Conservation (phyloP, 306 rosid genomes). For the Leucaena leucocephala region DNA sequence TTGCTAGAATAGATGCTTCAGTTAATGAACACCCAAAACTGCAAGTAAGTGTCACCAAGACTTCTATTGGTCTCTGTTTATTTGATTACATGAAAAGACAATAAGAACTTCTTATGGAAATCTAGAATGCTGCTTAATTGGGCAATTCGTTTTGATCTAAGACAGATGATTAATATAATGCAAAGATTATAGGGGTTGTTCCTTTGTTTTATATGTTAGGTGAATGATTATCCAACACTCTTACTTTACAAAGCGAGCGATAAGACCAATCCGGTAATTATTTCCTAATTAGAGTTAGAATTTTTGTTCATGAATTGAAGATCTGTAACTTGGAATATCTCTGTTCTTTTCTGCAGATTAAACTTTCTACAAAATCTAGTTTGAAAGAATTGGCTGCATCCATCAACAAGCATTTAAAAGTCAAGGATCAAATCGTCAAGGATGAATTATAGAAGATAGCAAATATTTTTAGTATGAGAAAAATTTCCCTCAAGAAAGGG, state of each 20-base stretch:
- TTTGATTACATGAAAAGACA: no score
- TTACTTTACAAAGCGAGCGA: slow-evolving; percentile 61
- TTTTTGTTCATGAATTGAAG: slow-evolving; percentile 2
- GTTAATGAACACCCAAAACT: slow-evolving; percentile 85
- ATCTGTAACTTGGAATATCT: not conserved
- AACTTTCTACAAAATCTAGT: slow-evolving; percentile 68
- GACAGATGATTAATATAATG: no score
- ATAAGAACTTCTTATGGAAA: no score
- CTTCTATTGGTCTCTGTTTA: not conserved
- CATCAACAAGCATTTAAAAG: slow-evolving; percentile 66
- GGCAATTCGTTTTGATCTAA: no score
- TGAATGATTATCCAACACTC: slow-evolving; percentile 79
- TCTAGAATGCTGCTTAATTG: no score
- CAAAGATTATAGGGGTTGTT: slow-evolving; percentile 18
- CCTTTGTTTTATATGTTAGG: slow-evolving; percentile 50
- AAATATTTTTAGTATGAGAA: slow-evolving; percentile 11
- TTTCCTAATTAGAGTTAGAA: slow-evolving; percentile 4
- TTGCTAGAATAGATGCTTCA: slow-evolving; percentile 79
- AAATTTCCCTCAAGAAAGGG: not conserved
- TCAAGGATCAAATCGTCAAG: slow-evolving; percentile 49
- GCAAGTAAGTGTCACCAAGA: slow-evolving; percentile 52
- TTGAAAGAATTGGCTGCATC: slow-evolving; percentile 86
- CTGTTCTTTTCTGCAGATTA: slow-evolving; percentile 57
- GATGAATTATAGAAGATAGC: slow-evolving; percentile 68
- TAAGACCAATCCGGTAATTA: slow-evolving; percentile 79